Conservation (phyloP, 768 basidiomycete genomes). For the Xerocomellus intermedius region DNA sequence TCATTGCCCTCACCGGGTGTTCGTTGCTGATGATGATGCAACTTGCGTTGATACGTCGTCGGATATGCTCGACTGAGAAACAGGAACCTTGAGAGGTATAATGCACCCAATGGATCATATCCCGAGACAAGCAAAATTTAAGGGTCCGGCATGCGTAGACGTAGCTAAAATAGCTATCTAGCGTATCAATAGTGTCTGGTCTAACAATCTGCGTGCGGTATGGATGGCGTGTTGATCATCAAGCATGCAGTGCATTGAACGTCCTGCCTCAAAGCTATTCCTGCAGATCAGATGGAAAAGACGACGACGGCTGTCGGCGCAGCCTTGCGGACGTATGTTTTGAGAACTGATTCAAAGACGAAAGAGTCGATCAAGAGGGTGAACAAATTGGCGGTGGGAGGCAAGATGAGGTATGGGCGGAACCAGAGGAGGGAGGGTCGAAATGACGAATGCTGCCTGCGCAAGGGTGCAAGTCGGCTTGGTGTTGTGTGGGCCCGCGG, state of each 20-base stretch:
- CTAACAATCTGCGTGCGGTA: not conserved
- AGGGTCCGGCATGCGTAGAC: not conserved
- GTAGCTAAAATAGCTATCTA: not conserved
- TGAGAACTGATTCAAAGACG: slow-evolving; percentile 56
- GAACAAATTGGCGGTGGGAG: slow-evolving; percentile 27
- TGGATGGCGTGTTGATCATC: not conserved
- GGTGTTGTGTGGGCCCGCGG: not conserved
- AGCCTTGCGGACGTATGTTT: slow-evolving; percentile 4
- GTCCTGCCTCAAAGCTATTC: slow-evolving; percentile 47
- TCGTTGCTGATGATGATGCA: slow-evolving; percentile 1
- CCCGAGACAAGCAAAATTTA: not conserved
- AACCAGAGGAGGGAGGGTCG: slow-evolving; percentile 54
- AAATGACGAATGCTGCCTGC: slow-evolving; percentile 48
- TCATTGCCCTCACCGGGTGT: slow-evolving; percentile 6
- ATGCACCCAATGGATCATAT: not conserved
- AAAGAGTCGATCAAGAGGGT: slow-evolving; percentile 67
- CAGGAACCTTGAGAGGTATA: not conserved
- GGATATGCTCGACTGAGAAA: not conserved
- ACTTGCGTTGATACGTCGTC: not conserved
- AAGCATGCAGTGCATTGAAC: slow-evolving; percentile 58
- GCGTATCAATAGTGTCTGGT: not conserved
- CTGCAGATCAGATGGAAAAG: slow-evolving; percentile 46
- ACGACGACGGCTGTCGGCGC: slow-evolving; percentile 19
- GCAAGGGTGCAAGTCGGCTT: not conserved
- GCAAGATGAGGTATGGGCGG: slow-evolving; percentile 53